Base-by-base conservation (phyloP, 805 yeast genomes). In the Yamadazyma insecticola region DNA sequence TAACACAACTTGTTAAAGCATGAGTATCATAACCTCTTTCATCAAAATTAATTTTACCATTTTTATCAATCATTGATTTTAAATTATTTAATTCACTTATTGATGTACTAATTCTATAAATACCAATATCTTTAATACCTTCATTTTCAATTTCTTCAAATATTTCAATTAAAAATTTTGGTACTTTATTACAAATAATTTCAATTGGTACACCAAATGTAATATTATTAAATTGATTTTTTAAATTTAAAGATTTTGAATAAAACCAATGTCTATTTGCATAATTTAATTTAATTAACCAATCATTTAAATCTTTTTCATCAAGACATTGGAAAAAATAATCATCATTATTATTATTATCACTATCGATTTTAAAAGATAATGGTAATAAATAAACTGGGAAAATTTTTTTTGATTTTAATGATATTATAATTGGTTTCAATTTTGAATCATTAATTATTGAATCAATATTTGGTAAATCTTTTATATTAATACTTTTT, bases 171-270 rank as follows among this genome's bases (percentile, higher is more conserved):
- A 89, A 76, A 25, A 89, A 74, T 5, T 51, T 57, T 1, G 97
- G 97, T 19, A 78, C 61, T 30, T 95, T 67, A 32, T 67, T 73
- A 52, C 96, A 87, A 4, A 88, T 74, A 40, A 76, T 76, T 20
- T 70, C 74, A 21, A 90, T 63, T 2, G 97, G 96, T 27, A 88
- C 81, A 10, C 97, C 97, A 67, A 89, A 90, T 2, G 90, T 83
- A 2, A 58, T 44, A 35, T 32, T 33, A 4, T 39, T 24, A 30
- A 44, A 46, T 6, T 22, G 10, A 12, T 22, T 26, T 27, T 40
- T 49, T 9, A 17, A 29, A 34, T 51, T 62, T 29, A 66, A 51
- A 5, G 39, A 29, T 28, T 63, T 67, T 1, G 79, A 74, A 39
- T 48, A 63, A 44, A 63, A 75, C 81, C 81, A 75, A 45, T 74